Conservation (phyloP, 129 eudicot genomes). For the Centrapalus pauciflorus region DNA sequence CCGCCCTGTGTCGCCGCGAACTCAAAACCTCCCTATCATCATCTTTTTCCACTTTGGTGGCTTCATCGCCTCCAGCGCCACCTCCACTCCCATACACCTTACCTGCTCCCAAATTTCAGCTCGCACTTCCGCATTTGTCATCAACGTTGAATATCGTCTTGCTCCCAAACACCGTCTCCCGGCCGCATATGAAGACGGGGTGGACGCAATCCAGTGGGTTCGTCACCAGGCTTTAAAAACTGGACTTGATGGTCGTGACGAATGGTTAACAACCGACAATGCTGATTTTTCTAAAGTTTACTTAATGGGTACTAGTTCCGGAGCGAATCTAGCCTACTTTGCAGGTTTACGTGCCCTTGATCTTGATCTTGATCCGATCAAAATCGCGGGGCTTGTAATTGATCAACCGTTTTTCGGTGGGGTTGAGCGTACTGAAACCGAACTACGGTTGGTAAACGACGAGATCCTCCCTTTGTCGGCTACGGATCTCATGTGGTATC, state of each 20-base stretch:
- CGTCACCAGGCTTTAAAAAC: constrained; percentile 22
- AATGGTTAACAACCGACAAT: constrained; percentile 39
- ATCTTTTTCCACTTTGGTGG: constrained; percentile 23
- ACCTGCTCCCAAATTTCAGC: neutral
- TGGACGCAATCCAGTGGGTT: constrained; percentile 11
- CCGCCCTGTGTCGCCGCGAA: constrained; percentile 24
- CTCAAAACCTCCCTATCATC: constrained; percentile 21
- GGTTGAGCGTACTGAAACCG: constrained; percentile 42
- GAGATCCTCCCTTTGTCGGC: constrained; percentile 32
- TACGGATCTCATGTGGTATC: constrained; percentile 50
- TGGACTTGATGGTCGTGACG: constrained; percentile 15
- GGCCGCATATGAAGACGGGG: constrained; percentile 23
- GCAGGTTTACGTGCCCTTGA: constrained; percentile 41
- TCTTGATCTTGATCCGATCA: constrained; percentile 30
- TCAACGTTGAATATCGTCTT: constrained; percentile 17
- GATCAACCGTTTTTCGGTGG: constrained; percentile 51
- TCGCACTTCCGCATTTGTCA: neutral
- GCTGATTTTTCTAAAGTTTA: constrained; percentile 42
- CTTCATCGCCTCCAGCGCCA: constrained; percentile 12
- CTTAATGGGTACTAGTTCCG: constrained; percentile 50
- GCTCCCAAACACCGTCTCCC: constrained; percentile 31
- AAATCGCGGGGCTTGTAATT: constrained; percentile 45
- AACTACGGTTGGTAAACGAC: constrained; percentile 33
- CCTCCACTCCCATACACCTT: neutral
- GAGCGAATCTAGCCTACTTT: constrained; percentile 47